Evolutionary conservation across 345 rosid species (phyloP).

Genomic region (Sonneratia caseolaris): DNA sequence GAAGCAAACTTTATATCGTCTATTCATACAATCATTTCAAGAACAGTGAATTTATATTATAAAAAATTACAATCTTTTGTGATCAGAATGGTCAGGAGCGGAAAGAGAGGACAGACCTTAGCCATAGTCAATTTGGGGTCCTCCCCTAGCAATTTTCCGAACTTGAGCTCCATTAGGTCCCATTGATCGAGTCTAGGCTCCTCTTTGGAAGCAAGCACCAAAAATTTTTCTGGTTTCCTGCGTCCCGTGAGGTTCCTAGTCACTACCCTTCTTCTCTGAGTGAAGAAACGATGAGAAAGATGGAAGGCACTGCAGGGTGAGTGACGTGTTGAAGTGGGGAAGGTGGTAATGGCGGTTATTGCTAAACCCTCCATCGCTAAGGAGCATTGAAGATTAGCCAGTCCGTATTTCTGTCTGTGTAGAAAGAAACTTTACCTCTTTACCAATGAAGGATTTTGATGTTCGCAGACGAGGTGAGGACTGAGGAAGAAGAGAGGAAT

Average conservation of each 20-base stretch:
- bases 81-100: not conserved
- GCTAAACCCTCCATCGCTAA: slow-evolving; percentile 48
- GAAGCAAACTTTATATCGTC: not conserved
- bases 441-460: not conserved
- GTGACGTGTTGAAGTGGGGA: slow-evolving; percentile 6
- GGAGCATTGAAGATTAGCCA: not conserved
- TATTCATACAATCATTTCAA: too few relatives aligned
- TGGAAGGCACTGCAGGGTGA: slow-evolving; percentile 12
- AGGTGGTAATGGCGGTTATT: slow-evolving; percentile 29
- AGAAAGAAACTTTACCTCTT: not conserved
- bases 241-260: slow-evolving; percentile 10
- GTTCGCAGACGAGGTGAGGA: not conserved
- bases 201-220: slow-evolving; percentile 45
- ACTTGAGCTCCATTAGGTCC: slow-evolving; percentile 93
- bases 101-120: slow-evolving; percentile 38
- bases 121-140: slow-evolving; percentile 91
- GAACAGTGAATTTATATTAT: too few relatives aligned
- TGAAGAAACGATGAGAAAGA: not conserved
- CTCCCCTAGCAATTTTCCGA: slow-evolving; percentile 75
- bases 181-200: slow-evolving; percentile 51
- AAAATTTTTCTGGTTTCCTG: slow-evolving; percentile 21
- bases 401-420: not conserved
- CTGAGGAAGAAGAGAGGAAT: not conserved
- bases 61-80: not conserved
- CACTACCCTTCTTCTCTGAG: slow-evolving; percentile 14